Base-by-base conservation (phyloP, 2,329 filamentous ascomycete genomes). In the Pestalotiopsis fici region DNA sequence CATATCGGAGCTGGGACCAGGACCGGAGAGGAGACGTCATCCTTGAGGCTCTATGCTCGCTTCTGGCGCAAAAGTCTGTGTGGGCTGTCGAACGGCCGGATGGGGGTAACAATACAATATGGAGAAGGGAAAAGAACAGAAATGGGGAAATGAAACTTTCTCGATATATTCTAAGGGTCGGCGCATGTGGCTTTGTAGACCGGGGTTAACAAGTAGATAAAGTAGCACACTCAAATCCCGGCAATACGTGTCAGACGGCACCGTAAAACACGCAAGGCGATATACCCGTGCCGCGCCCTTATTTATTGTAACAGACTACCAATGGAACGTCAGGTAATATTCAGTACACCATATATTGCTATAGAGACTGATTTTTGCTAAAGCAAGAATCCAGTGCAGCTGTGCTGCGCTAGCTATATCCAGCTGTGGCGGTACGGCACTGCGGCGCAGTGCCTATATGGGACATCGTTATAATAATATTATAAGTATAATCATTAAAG, bases 1-100 rank as follows among this genome's bases (percentile, higher is more conserved):
- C 27, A 57, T 57, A 57, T 57, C 27, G 54, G 54, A 57, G 54
- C 5, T 57, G 54, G 23, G 54, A 57, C 54, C 54, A 57, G 54
- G 54, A 57, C 54, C 54, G 54, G 54, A 57, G 54, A 57, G 54
- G 54, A 57, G 54, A 57, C 54, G 54, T 57, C 5, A 57, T 57
- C 54, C 54, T 57, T 28, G 54, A 57, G 54, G 54, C 23, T 18
- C 27, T 57, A 18, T 57, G 54, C 54, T 28, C 23, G 54, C 54
- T 57, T 57, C 54, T 18, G 54, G 6, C 15, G 23, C 54, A 57
- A 57, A 21, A 28, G 54, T 27, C 54, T 57, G 54, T 28, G 54
- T 57, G 23, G 54, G 54, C 54, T 28, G 54, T 57, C 54, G 23
- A 57, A 28, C 54, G 54, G 21, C 54, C 54, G 54, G 23, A 57